Evolutionary conservation across 2,329 filamentous ascomycete species (phyloP).

Genomic region (Aspergillus ochraceus): DNA sequence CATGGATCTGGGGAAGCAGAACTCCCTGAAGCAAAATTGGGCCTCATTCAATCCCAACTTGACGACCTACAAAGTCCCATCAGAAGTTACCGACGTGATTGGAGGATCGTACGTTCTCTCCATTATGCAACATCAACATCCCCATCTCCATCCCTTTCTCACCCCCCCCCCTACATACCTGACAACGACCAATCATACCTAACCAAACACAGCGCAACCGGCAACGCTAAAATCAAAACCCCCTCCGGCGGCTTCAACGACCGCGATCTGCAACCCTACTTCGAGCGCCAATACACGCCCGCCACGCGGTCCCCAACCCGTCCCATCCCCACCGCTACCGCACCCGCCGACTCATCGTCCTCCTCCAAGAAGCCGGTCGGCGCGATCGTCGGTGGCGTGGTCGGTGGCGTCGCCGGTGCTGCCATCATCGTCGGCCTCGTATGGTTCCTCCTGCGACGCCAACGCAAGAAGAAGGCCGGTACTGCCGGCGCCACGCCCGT

Average conservation of each 20-base stretch:
- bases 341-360: neutral
- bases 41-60: neutral
- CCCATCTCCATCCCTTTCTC: no score
- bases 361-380: neutral
- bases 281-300: neutral
- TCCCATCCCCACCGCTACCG: neutral
- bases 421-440: neutral
- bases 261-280: neutral
- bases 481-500: neutral
- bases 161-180: no score
- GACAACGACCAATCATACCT: neutral
- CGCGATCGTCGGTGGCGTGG: neutral
- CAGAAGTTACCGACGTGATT: neutral
- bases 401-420: neutral
- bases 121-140: neutral
- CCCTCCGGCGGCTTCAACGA: neutral
- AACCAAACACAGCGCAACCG: neutral
- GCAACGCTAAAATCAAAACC: neutral
- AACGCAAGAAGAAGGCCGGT: neutral
- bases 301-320: neutral
- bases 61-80: neutral
- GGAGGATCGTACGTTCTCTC: neutral
- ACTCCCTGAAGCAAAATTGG: neutral
- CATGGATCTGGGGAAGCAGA: constrained; percentile 9
- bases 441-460: neutral